Conservation (phyloP, 1,139 yeast species). For the Blastobotrys raffinosifermentans region DNA sequence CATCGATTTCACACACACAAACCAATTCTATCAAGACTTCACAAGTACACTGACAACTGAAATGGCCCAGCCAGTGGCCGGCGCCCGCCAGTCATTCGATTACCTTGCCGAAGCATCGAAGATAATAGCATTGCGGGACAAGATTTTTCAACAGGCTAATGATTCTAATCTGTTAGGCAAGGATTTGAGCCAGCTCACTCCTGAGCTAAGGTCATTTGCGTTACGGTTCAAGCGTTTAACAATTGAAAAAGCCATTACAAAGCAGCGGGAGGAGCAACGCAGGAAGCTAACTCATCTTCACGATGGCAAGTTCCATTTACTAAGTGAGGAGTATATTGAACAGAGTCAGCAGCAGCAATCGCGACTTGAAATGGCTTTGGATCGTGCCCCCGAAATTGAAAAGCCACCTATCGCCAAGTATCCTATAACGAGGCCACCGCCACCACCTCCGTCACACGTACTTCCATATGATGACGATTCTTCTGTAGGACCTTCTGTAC, state of each 20-base stretch:
- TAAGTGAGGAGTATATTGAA: slow-evolving; percentile 6
- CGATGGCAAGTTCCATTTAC: slow-evolving; percentile 13
- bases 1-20: too few relatives aligned
- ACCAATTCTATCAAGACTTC: too few relatives aligned
- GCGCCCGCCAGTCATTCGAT: too few relatives aligned
- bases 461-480: slow-evolving; percentile 12
- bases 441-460: slow-evolving; percentile 12
- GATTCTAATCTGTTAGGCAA: slow-evolving; percentile 12
- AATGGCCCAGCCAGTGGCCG: too few relatives aligned
- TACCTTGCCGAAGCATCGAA: slow-evolving; percentile 21
- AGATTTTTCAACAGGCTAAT: slow-evolving; percentile 18
- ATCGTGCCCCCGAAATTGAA: background rate
- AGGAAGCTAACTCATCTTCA: slow-evolving; percentile 7
- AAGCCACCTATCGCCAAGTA: background rate
- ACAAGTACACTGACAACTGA: too few relatives aligned
- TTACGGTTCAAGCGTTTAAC: slow-evolving; percentile 18
- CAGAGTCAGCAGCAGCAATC: too few relatives aligned
- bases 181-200: slow-evolving; percentile 14
- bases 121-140: slow-evolving; percentile 21
- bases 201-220: slow-evolving; percentile 16
- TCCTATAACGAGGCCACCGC: background rate
- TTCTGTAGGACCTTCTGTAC: background rate
- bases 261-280: slow-evolving; percentile 10
- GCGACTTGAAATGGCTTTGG: background rate
- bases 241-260: slow-evolving; percentile 18